Evolutionary conservation across 345 rosid species (phyloP).

Genomic region (Raphanus sativus): DNA sequence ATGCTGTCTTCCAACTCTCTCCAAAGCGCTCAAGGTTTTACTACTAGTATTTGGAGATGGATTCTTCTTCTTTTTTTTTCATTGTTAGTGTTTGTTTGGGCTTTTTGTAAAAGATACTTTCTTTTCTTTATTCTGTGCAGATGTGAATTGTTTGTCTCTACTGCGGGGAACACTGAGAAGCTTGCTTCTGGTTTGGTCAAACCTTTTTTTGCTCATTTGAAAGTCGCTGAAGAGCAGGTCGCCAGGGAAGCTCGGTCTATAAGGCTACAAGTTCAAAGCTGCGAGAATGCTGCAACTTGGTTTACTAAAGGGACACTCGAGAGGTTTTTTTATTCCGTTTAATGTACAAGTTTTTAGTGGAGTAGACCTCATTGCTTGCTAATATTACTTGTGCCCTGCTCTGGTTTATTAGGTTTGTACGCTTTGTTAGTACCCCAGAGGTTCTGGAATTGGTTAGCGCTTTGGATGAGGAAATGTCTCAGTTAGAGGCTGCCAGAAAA

Average conservation of each 20-base stretch:
- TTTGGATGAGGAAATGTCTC: conserved; percentile 89
- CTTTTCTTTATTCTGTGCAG: conserved; percentile 41
- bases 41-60: conserved; percentile 29
- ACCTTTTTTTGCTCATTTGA: conserved; percentile 87
- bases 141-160: conserved; percentile 79
- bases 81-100: not conserved
- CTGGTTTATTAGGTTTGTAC: conserved; percentile 76
- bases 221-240: conserved; percentile 83
- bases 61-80: not conserved
- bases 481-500: conserved; percentile 82
- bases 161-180: conserved; percentile 74
- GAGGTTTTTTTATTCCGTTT: conserved; percentile 51
- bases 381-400: conserved; percentile 7
- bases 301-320: conserved; percentile 97
- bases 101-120: not conserved
- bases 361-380: not conserved
- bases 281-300: conserved; percentile 60
- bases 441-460: conserved; percentile 78
- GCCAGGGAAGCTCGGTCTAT: conserved; percentile 58
- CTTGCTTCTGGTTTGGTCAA: conserved; percentile 87
- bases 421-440: conserved; percentile 97
- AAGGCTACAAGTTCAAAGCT: conserved; percentile 66
- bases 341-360: not conserved
- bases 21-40: conserved; percentile 76
- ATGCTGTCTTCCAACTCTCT: conserved; percentile 85